Evolutionary conservation across 495 filamentous ascomycete genomes (phyloP).

Genomic region (Neurospora pannonica): DNA sequence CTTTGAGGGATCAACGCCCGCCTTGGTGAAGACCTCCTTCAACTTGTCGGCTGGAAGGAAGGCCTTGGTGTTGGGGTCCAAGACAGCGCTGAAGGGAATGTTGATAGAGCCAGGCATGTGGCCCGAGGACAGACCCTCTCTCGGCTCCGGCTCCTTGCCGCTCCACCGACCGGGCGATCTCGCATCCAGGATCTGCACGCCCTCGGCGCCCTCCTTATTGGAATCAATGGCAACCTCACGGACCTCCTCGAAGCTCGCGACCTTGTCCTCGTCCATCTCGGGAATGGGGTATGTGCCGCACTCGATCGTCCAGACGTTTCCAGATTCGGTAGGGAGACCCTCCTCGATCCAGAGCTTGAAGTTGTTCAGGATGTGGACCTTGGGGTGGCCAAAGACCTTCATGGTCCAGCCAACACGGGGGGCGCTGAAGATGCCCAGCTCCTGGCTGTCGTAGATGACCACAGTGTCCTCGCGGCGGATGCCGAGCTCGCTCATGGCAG

Average conservation of each 20-base stretch:
- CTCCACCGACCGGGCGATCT: slow-evolving; percentile 69
- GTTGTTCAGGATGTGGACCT: slow-evolving; percentile 87
- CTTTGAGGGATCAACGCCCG: slow-evolving; percentile 69
- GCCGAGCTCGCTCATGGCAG: slow-evolving; percentile 79
- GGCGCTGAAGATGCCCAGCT: slow-evolving; percentile 87
- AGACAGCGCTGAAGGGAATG: slow-evolving; percentile 66
- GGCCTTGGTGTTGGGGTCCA: slow-evolving; percentile 74
- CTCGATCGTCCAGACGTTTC: slow-evolving; percentile 55
- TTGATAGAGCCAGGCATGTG: slow-evolving; percentile 86
- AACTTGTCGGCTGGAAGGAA: slow-evolving; percentile 66
- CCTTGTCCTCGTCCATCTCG: slow-evolving; percentile 36
- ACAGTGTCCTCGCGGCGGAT: slow-evolving; percentile 79
- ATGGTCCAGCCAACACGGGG: slow-evolving; percentile 92
- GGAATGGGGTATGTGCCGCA: slow-evolving; percentile 47
- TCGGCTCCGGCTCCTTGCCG: slow-evolving; percentile 78
- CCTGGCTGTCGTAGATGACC: slow-evolving; percentile 84
- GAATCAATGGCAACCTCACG: slow-evolving; percentile 63
- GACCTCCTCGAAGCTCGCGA: slow-evolving; percentile 64
- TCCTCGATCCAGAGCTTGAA: slow-evolving; percentile 83
- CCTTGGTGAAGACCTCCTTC: slow-evolving; percentile 62
- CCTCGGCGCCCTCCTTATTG: slow-evolving; percentile 69
- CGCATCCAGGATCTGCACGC: slow-evolving; percentile 85
- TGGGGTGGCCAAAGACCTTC: slow-evolving; percentile 79
- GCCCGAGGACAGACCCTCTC: slow-evolving; percentile 76
- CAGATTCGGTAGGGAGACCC: slow-evolving; percentile 69